Evolutionary conservation across 1,284 basidiomycete genomes (phyloP), one percentile per base, ranked within the genome.

Genomic region (Ganoderma lucidum): DNA sequence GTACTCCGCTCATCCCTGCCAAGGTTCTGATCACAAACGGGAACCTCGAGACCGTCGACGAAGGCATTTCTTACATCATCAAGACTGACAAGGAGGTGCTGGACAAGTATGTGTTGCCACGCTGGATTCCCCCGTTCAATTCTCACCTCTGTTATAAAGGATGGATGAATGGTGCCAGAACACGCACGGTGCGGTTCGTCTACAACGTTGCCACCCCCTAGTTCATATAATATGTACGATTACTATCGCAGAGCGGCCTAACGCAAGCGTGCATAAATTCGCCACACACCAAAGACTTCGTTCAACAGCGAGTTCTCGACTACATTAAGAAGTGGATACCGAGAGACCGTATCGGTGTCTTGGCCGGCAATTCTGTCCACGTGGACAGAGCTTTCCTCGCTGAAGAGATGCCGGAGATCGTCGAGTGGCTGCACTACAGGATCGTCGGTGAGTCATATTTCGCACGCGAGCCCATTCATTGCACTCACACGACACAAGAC

Each of bases 1-100:
- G 23, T 41, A 12, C 44, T 17, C 4, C 41, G 23, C 62, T 37
- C 48, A 59, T 39, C 37, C 60, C 12, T 37, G 0, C 53, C 12
- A 79, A 88, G 95, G 93, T 95, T 41, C 80, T 96, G 39, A 90
- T 96, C 62, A 96, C 95, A 1, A 86, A 96, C 71, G 94, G 93
- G 9, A 86, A 95, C 70, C 81, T 96, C 48, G 85, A 92, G 28
- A 76, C 87, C 6, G 87, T 96, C 3, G 94, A 96, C 76, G 84
- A 89, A 10, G 93, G 95, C 2, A 82, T 96, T 8, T 82, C 90
- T 73, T 95, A 87, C 72, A 86, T 94, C 28, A 89, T 96, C 65
- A 81, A 80, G 28, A 91, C 90, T 0, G 87, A 92, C 64, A 92
- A 90, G 75, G 77, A 80, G 14, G 74, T 84, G 15, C 80, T 96